Percentiles rank a stretch among this genome's conserved stretches.
phyloP scores from a whole-genome alignment of 192 early-diverging fungal species.

The Coemansia sp. region DNA sequence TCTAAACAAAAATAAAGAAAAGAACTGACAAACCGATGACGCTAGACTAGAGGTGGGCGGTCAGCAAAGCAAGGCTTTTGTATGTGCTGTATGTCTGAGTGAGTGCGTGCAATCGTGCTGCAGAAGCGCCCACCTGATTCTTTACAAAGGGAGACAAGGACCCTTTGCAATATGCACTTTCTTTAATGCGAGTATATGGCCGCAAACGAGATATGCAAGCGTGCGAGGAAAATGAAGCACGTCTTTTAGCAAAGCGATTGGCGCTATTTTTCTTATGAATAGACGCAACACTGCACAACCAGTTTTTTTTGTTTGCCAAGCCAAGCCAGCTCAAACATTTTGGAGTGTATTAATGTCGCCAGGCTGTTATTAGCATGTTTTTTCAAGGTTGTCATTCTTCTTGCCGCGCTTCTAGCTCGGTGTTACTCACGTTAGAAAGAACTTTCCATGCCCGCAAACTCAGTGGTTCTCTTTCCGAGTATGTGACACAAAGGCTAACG shows the following conservation, averaged over 20 bases:
- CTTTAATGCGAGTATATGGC: conserved; percentile 7
- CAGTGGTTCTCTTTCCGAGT: neutral
- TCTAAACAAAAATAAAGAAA: neutral
- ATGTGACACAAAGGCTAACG: neutral
- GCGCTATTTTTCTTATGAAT: neutral
- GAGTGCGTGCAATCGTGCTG: neutral
- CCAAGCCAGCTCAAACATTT: neutral
- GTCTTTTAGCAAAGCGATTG: conserved; percentile 12
- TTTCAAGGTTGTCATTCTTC: neutral
- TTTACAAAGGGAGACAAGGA: conserved; percentile 6
- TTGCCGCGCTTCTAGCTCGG: neutral
- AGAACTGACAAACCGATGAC: neutral
- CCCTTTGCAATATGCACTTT: neutral
- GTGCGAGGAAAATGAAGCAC: conserved; percentile 12
- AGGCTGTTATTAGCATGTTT: neutral
- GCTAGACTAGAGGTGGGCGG: neutral
- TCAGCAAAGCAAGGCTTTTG: neutral
- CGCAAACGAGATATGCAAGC: conserved; percentile 14
- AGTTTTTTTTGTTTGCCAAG: neutral
- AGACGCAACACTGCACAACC: neutral
- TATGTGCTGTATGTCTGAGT: neutral
- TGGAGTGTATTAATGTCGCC: neutral
- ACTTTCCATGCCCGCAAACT: neutral
- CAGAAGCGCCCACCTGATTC: neutral
- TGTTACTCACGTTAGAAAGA: neutral